phyloP scores from a whole-genome alignment of 192 early-diverging fungal species.

The Umbelopsis sp. region DNA sequence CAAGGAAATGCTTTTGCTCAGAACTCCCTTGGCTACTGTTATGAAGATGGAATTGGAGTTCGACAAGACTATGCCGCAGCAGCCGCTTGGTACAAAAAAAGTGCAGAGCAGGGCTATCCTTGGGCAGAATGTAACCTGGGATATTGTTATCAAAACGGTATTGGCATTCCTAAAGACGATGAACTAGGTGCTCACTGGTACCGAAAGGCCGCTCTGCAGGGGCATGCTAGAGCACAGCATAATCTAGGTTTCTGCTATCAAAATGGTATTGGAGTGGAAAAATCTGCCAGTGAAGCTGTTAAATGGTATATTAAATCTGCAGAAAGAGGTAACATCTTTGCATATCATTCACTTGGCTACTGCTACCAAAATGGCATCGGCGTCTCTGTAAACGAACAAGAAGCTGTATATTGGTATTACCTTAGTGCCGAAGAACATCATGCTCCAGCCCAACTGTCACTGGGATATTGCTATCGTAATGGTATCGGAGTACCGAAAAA shows the following conservation, averaged over 20 bases:
- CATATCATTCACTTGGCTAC: slow-evolving; percentile 61
- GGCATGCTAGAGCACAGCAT: slow-evolving; percentile 57
- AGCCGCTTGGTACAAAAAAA: slow-evolving; percentile 58
- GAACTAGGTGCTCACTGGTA: slow-evolving; percentile 62
- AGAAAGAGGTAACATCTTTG: slow-evolving; percentile 57
- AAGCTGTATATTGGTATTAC: slow-evolving; percentile 63
- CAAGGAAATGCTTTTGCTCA: slow-evolving; percentile 79
- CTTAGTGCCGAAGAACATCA: slow-evolving; percentile 57
- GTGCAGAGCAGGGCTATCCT: slow-evolving; percentile 55
- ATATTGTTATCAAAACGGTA: slow-evolving; percentile 72
- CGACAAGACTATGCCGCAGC: slow-evolving; percentile 52
- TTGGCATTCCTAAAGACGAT: slow-evolving; percentile 53
- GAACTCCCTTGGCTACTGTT: slow-evolving; percentile 80
- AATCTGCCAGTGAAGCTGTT: slow-evolving; percentile 51
- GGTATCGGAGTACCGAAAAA: slow-evolving; percentile 57
- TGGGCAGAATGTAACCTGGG: slow-evolving; percentile 75
- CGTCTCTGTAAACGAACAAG: slow-evolving; percentile 45
- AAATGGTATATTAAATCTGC: slow-evolving; percentile 54
- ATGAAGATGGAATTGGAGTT: slow-evolving; percentile 77
- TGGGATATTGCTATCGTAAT: slow-evolving; percentile 64
- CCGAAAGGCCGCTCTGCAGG: slow-evolving; percentile 58
- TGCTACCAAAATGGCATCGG: slow-evolving; percentile 65
- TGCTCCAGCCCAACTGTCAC: slow-evolving; percentile 57
- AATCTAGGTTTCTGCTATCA: slow-evolving; percentile 87
- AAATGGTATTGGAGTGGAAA: slow-evolving; percentile 78